Percentiles rank a stretch among this genome's conserved stretches.
Evolutionary conservation across 768 basidiomycete genomes (phyloP).

Genomic region (Lentinula aciculospora): DNA sequence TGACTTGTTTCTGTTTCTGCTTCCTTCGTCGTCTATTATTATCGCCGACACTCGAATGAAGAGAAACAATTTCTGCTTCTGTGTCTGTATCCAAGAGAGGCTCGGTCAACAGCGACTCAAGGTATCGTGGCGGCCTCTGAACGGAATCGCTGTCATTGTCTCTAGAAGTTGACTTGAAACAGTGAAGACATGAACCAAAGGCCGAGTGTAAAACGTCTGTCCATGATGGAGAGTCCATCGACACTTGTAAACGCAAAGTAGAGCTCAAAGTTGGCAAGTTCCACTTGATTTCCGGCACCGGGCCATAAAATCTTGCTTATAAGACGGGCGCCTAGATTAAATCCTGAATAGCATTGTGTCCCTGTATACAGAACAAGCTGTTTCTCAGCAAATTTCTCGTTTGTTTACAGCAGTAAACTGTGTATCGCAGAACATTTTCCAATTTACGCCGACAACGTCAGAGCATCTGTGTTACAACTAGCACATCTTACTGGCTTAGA

Average conservation of each 20-base stretch:
- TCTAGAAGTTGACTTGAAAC: slow-evolving; percentile 29
- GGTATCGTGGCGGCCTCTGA: slow-evolving; percentile 32
- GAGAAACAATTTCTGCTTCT: slow-evolving; percentile 58
- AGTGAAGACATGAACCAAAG: slow-evolving; percentile 54
- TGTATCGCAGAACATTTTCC: too few species aligned
- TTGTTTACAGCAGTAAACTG: too few species aligned
- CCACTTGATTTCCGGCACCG: background rate
- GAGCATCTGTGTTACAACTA: too few species aligned
- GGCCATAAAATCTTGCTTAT: too few species aligned
- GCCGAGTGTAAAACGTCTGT: slow-evolving; percentile 55
- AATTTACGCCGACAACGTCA: too few species aligned
- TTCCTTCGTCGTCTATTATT: slow-evolving; percentile 26
- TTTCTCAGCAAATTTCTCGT: too few species aligned
- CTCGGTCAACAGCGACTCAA: slow-evolving; percentile 46
- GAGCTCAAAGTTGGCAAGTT: background rate
- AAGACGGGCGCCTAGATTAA: too few species aligned
- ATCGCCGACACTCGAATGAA: slow-evolving; percentile 58
- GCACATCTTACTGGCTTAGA: too few species aligned
- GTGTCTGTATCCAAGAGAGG: slow-evolving; percentile 32
- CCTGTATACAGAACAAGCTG: too few species aligned
- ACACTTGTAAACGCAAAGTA: too few species aligned
- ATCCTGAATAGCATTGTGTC: too few species aligned
- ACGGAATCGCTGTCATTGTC: slow-evolving; percentile 31
- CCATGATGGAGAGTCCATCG: slow-evolving; percentile 53
- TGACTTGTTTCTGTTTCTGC: slow-evolving; percentile 33